Evolutionary conservation across 2,329 filamentous ascomycete species (phyloP), one percentile per base, ranked within the genome.

Genomic region (Orbilia blumenaviensis): DNA sequence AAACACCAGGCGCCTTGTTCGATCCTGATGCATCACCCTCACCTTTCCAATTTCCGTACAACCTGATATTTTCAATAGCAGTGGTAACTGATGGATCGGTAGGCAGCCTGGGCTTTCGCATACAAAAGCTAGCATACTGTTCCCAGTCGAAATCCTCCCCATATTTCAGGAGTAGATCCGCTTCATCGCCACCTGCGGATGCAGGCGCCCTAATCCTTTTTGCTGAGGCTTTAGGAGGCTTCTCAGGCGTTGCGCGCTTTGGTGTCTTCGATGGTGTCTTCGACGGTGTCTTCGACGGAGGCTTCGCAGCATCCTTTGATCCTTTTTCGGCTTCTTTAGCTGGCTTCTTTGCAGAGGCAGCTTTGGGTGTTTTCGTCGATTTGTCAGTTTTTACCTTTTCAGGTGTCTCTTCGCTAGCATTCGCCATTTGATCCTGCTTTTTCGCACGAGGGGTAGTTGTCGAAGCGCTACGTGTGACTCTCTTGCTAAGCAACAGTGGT

Each of bases 11-110:
- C 0, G 52, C 18, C 12, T 29, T 48, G 7, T 46, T 29, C 21
- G 16, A 23, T 3, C 29, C 21, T n/a, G 60, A 63, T 23, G 25
- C 12, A 14, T 9, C 9, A n/a, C n/a, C 25, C 14, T 44, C 36
- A 2, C 52, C 52, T 38, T 63, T 56, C 66, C 66, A 71, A n/a
- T 34, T 32, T 63, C 66, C 66, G 21, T 58, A 64, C 8, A 38
- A 2, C 10, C 12, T 32, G 21, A 72, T 72, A 27, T 72, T 72
- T 23, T 64, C 38, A 10, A 72, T 64, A 6, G 38, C 67, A 18
- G 29, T n/a, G n/a, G 42, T 25, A 1, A 58, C 16, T 2, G 67
- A 38, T 27, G 62, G 54, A 29, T 64, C 60, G 14, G 42, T 64
- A n/a, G 21, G 27, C 3, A 60, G 27, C 12, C 29, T 58, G 4